Evolutionary conservation across 331 rosid genomes (phyloP).

Genomic region (Prunus yedoensis): DNA sequence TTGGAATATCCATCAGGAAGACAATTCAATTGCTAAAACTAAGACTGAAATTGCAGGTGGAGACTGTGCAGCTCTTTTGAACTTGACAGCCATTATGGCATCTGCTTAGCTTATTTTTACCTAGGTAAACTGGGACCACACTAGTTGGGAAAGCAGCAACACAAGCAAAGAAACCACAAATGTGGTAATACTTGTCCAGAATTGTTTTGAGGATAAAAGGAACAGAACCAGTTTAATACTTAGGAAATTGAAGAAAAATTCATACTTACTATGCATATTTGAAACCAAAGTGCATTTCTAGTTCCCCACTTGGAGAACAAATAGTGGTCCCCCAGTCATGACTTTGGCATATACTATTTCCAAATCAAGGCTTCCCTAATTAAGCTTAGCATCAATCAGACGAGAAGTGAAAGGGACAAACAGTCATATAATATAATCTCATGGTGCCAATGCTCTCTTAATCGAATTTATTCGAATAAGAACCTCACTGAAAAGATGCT

Average conservation of each 20-base stretch:
- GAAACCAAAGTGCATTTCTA: constrained; percentile 32
- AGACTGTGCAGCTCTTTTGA: constrained; percentile 4
- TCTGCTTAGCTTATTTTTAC: no score
- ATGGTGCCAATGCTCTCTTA: constrained; percentile 27
- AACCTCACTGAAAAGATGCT: constrained; percentile 40
- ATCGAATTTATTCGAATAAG: constrained; percentile 41
- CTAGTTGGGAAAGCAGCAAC: not conserved
- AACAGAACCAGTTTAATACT: constrained; percentile 8
- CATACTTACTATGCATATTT: constrained; percentile 27
- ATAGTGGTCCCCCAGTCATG: constrained; percentile 32
- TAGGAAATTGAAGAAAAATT: constrained; percentile 17
- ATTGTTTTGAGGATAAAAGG: constrained; percentile 15
- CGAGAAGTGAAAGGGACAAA: constrained; percentile 5
- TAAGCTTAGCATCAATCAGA: constrained; percentile 27
- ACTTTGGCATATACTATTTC: constrained; percentile 44
- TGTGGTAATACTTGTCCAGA: constrained; percentile 2
- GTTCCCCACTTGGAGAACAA: constrained; percentile 32
- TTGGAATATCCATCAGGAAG: not conserved
- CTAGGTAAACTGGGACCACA: no score
- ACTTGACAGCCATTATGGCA: not conserved
- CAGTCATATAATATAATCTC: constrained; percentile 13
- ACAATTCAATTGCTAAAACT: not conserved
- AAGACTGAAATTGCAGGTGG: not conserved
- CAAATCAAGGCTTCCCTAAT: constrained; percentile 35
- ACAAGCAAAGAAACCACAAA: constrained; percentile 17